A percentile compares a stretch with the other conserved stretches of the same genome.
These are phyloP conservation scores for Oenanthe javanica DNA, from an alignment of 140 eudicot species.

Conservation along the genomic window DNA sequence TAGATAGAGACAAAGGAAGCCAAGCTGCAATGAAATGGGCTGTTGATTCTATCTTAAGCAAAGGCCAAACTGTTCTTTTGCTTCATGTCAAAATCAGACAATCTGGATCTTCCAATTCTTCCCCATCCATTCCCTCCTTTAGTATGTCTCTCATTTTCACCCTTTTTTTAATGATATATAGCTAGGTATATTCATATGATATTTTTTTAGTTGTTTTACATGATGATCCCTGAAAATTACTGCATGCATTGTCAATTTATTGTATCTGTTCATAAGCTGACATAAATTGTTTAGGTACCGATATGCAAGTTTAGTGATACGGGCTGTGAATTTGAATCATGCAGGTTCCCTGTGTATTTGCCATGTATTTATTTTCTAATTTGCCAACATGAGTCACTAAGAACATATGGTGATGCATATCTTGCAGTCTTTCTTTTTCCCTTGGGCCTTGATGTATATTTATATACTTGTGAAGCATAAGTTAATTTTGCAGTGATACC, in stretches of 20 bases:
- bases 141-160: constrained; percentile 24
- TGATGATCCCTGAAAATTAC: neutral
- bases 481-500: neutral
- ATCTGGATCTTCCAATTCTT: constrained; percentile 10
- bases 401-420: neutral
- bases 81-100: constrained; percentile 44
- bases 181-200: neutral
- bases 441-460: neutral
- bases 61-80: constrained; percentile 56
- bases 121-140: constrained; percentile 19
- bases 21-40: constrained; percentile 72
- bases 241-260: neutral
- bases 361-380: neutral
- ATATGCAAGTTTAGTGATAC: neutral
- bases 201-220: neutral
- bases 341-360: neutral
- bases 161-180: neutral
- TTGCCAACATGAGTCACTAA: neutral
- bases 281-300: neutral
- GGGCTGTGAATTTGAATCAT: neutral
- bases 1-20: constrained; percentile 73
- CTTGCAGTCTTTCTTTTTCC: neutral
- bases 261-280: neutral
- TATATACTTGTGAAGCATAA: neutral
- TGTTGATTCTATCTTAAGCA: constrained; percentile 41